Conservation (phyloP, 352 stramenopile species). For the Pythium biforme region DNA sequence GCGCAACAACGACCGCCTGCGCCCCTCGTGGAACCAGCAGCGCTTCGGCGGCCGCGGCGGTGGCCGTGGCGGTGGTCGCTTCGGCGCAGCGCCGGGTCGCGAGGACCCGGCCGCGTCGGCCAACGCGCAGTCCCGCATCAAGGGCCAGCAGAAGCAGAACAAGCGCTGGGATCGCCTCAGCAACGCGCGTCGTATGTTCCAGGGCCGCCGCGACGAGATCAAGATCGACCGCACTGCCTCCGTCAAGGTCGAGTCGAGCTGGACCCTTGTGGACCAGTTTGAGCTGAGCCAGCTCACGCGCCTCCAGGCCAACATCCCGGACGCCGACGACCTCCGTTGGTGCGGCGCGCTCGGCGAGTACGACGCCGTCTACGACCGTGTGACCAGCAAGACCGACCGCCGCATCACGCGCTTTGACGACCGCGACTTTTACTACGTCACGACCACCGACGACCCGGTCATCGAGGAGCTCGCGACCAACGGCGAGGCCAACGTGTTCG, state of each 20-base stretch:
- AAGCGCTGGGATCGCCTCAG: constrained; percentile 80
- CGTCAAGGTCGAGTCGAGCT: constrained; percentile 91
- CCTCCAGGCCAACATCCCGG: constrained; percentile 87
- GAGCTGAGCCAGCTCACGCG: constrained; percentile 96
- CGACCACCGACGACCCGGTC: constrained; percentile 95
- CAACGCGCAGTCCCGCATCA: constrained; percentile 65
- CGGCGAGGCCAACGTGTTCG: constrained; percentile 93
- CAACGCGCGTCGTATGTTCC: constrained; percentile 73
- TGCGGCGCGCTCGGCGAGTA: constrained; percentile 95
- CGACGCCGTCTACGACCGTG: constrained; percentile 93
- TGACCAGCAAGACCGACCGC: constrained; percentile 85
- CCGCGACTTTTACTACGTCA: constrained; percentile 96
- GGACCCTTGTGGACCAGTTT: constrained; percentile 95
- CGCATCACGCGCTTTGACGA: constrained; percentile 82
- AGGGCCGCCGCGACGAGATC: constrained; percentile 62
- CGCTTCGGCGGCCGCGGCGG: constrained; percentile 61
- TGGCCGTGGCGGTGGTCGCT: constrained; percentile 41
- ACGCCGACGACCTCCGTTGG: constrained; percentile 91
- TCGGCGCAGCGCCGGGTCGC: constrained; percentile 36
- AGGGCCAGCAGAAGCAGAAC: constrained; percentile 86
- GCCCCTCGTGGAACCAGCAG: constrained; percentile 85
- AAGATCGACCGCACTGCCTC: constrained; percentile 84
- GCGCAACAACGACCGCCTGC: constrained; percentile 75
- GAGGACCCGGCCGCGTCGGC: constrained; percentile 36
- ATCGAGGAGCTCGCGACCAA: constrained; percentile 93